A percentile compares a stretch with the other conserved stretches of the same genome.
Evolutionary conservation across 1,139 yeast genomes (phyloP).

Genomic region (Yamadazyma dushanensis): DNA sequence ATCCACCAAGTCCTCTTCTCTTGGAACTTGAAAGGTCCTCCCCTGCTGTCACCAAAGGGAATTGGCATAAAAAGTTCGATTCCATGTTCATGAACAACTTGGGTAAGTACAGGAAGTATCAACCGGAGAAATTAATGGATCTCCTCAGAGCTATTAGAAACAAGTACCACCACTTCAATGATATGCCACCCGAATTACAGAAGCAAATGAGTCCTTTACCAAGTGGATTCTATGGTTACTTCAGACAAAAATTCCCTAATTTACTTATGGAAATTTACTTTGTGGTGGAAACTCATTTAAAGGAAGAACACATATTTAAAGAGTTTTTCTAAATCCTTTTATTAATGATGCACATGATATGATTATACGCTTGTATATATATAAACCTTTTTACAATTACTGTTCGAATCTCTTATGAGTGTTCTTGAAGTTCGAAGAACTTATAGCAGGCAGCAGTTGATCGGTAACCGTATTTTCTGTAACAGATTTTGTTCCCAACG

Average conservation of each 20-base stretch:
- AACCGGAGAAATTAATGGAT: conserved; percentile 76
- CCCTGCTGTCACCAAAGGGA: conserved; percentile 50
- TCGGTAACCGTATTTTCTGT: conserved; percentile 28
- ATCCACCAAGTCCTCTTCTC: conserved; percentile 75
- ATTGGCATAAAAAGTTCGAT: conserved; percentile 83
- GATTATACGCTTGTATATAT: conserved; percentile 5
- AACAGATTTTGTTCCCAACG: conserved; percentile 39
- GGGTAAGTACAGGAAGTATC: conserved; percentile 89
- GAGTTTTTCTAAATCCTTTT: conserved; percentile 39
- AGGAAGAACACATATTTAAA: conserved; percentile 60
- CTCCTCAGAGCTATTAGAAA: conserved; percentile 85
- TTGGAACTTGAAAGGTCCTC: conserved; percentile 60
- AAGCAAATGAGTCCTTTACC: conserved; percentile 76
- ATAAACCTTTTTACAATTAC: conserved; percentile 1
- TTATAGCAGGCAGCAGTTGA: conserved; percentile 53
- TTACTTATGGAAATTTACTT: conserved; percentile 74
- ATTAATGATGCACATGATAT: conserved; percentile 15
- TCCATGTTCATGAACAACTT: conserved; percentile 71
- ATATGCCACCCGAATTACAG: conserved; percentile 67
- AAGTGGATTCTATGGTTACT: conserved; percentile 77
- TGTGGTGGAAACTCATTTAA: conserved; percentile 57
- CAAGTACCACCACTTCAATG: conserved; percentile 91
- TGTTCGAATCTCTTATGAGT: conserved; percentile 55
- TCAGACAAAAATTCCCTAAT: conserved; percentile 72
- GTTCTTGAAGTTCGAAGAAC: conserved; percentile 56